Evolutionary conservation across 176 grass and related monocot species (phyloP), one percentile per base, ranked within the genome.

Genomic region (Cymbopogon citratus): DNA sequence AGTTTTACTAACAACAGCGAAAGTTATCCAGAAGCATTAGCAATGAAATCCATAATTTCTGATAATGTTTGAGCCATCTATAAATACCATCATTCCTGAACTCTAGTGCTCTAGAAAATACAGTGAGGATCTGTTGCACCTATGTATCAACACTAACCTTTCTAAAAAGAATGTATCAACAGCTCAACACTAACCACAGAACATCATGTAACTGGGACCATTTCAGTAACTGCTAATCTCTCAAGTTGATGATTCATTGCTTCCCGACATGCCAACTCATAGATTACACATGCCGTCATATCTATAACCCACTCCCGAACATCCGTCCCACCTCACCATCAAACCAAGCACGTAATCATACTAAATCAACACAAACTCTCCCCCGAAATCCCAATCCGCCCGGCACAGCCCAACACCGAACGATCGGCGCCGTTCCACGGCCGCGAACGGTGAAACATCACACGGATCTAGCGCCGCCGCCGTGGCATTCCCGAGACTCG

Each of bases 401-500:
- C 48, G 5, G 68, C 7, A 16, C 19, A 74, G 66, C 49, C 44
- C 16, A 56, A 43, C 33, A 33, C 25, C 64, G 68, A 7, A 74
- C 33, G 71, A 78, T 71, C 25, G 4, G 49, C 35, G 16, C 40
- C 51, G 27, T 14, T 34, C 3, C 34, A 25, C 3, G 16, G 33
- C 46, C n/a, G 0, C 5, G 38, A 61, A 41, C 28, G 38, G 63
- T 27, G 23, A 16, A 60, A 66, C 48, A 78, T 35, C 51, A 27
- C 29, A 36, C 52, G 70, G 81, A 92, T 87, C 79, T 77, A 69
- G 26, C 25, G 40, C 59, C 35, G 14, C 81, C 26, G 69, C 61
- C 44, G 82, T 5, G 73, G 39, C 38, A 93, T 78, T 44, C 56
- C 0, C 64, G 38, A 64, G 81, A 59, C 60, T 29, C 33, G 23